Base-by-base conservation (phyloP, 495 filamentous ascomycete genomes). In the Neurospora sp. region DNA sequence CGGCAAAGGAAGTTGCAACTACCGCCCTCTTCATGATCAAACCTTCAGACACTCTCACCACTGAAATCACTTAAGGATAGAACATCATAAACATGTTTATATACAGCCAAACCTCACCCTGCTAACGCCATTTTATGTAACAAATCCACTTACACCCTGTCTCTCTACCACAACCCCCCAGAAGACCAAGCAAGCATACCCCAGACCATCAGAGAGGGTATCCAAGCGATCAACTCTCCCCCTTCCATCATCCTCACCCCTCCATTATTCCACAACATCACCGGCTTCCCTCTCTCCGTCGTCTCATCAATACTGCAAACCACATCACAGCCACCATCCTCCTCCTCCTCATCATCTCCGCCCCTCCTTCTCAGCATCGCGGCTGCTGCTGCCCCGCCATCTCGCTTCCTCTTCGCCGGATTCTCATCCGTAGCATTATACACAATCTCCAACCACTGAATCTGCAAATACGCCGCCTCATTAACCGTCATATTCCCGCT, bases 401-500 rank as follows among this genome's bases (percentile, higher is more conserved):
- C 40, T 28, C 36, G 38, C 0, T 43, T 39, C 19, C 10, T 70
- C 17, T 45, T 74, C 10, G 69, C 69, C 6, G 36, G 31, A 31
- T 54, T 43, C 39, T 59, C 9, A 24, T 77, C 79, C 5, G 83
- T 86, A 1, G 71, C 84, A 75, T 94, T 94, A 75, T 89, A 94
- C 5, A 89, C 86, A 73, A 94, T 76, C 76, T 94, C 91, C 31
- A 94, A 87, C 87, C 90, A 93, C 77, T 93, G 89, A 37, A 94
- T 85, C 75, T 91, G 90, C 76, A 93, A 79, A 71, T 87, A 86
- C 5, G 92, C 91, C 36, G 85, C 85, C 3, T 86, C 83, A 0
- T 84, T 84, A 2, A 87, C 76, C 10, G 74, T 83, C 91, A 94
- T 91, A 74, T 92, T 90, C 1, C 92, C 92, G 1, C 89, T 87